Percentiles rank a stretch among this genome's conserved stretches.
Evolutionary conservation across 2,329 filamentous ascomycete genomes (phyloP).

Genomic region (Zymoseptoria tritici): DNA sequence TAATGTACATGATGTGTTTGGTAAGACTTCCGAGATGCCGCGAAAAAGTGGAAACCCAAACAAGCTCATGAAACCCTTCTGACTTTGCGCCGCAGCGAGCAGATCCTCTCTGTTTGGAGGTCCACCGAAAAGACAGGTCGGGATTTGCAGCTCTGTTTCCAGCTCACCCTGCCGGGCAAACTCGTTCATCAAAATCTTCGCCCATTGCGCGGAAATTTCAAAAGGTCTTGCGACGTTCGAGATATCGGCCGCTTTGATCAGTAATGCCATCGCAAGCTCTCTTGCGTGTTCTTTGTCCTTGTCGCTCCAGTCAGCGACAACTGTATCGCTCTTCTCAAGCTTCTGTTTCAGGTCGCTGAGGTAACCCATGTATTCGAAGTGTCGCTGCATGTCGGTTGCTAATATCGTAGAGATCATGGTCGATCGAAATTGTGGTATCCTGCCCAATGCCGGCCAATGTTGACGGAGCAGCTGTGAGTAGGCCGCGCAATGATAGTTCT

Average conservation of each 20-base stretch:
- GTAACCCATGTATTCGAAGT: conserved; percentile 94
- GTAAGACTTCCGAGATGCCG: conserved; percentile 77
- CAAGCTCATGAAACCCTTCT: conserved; percentile 93
- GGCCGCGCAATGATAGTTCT: conserved; percentile 95
- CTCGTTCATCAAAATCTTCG: conserved; percentile 87
- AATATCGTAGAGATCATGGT: conserved; percentile 97
- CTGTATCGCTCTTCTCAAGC: conserved; percentile 56
- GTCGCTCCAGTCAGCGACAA: conserved; percentile 65
- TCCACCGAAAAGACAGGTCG: conserved; percentile 73
- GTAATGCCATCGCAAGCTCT: conserved; percentile 73
- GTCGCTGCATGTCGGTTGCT: conserved; percentile 93
- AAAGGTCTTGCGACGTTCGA: conserved; percentile 92
- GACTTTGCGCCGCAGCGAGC: conserved; percentile 73
- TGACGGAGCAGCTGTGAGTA: conserved; percentile 91
- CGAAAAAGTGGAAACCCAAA: conserved; percentile 91
- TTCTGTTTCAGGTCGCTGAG: conserved; percentile 74
- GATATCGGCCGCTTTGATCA: conserved; percentile 98
- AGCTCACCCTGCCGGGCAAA: conserved; percentile 89
- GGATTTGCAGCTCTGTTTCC: conserved; percentile 80
- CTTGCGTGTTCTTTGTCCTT: conserved; percentile 70
- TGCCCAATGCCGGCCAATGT: conserved; percentile 80
- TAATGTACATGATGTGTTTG: conserved; percentile 75
- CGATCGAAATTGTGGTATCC: conserved; percentile 70
- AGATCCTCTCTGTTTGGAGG: conserved; percentile 76
- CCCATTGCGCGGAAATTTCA: conserved; percentile 78